A percentile compares a stretch with the other conserved stretches of the same genome.
Evolutionary conservation across 75 land plant species (phyloP).

Genomic region (Pseudotsuga menziesii): DNA sequence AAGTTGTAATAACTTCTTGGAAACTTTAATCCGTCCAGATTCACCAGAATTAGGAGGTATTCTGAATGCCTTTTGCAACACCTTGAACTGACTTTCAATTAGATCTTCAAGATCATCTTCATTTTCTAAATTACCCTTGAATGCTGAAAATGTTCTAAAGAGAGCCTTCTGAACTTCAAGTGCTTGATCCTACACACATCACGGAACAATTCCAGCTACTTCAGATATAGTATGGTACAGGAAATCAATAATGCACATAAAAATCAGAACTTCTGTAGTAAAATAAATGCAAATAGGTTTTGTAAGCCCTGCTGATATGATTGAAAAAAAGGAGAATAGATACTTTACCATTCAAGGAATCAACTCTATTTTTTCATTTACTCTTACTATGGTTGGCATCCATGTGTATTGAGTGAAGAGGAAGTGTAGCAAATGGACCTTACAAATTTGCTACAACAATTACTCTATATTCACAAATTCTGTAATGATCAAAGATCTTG

Average conservation of each 20-base stretch:
- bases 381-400: too few relatives aligned
- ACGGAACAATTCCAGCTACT: neutral
- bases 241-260: too few relatives aligned
- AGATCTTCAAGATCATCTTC: conserved; percentile 58
- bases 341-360: too few relatives aligned
- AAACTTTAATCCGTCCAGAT: conserved; percentile 58
- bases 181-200: conserved; percentile 39
- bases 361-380: too few relatives aligned
- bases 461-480: too few relatives aligned
- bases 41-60: conserved; percentile 57
- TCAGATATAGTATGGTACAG: neutral
- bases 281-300: neutral
- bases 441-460: too few relatives aligned
- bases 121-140: conserved; percentile 76
- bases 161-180: conserved; percentile 51
- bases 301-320: neutral
- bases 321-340: too few relatives aligned
- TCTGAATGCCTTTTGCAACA: conserved; percentile 55
- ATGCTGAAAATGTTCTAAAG: conserved; percentile 38
- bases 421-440: too few relatives aligned
- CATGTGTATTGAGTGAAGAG: too few relatives aligned
- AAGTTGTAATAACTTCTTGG: conserved; percentile 70
- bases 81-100: conserved; percentile 66
- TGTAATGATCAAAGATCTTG: too few relatives aligned
- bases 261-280: neutral